Evolutionary conservation across 2,329 filamentous ascomycete species (phyloP).

Genomic region (Aspergillus awamori): DNA sequence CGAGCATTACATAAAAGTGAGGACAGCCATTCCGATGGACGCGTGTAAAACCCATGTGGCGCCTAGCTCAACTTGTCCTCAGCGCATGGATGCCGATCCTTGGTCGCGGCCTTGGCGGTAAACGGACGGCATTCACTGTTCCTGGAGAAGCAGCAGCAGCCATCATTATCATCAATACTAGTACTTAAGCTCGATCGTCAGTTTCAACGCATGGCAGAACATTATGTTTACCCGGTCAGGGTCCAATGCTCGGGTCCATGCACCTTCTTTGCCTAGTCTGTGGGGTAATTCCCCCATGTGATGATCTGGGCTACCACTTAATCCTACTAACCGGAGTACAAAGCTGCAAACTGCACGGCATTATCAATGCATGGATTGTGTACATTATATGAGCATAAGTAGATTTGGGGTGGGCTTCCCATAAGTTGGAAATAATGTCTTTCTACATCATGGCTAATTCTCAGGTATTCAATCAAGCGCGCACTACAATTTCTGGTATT

Average conservation of each 20-base stretch:
- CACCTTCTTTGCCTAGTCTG: background rate
- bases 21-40: background rate
- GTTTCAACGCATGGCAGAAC: background rate
- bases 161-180: background rate
- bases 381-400: background rate
- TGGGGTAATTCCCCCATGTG: background rate
- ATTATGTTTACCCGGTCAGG: conserved; percentile 1
- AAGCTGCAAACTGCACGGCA: no score
- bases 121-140: no score
- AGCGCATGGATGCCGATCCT: conserved; percentile 6
- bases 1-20: conserved; percentile 3
- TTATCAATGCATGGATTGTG: background rate
- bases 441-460: conserved; percentile 18
- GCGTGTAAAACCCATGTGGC: conserved; percentile 2
- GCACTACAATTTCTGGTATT: conserved; percentile 88
- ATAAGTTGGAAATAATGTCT: background rate
- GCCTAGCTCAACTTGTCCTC: background rate
- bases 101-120: conserved; percentile 1
- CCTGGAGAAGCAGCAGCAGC: no score
- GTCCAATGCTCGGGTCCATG: conserved; percentile 3
- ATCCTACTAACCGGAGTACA: background rate
- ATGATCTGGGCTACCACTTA: background rate
- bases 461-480: conserved; percentile 16
- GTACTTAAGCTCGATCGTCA: no score
- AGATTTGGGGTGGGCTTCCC: background rate